phyloP scores from a whole-genome alignment of 2,329 filamentous ascomycete species.

The Cephalotrichum gorgonifer region DNA sequence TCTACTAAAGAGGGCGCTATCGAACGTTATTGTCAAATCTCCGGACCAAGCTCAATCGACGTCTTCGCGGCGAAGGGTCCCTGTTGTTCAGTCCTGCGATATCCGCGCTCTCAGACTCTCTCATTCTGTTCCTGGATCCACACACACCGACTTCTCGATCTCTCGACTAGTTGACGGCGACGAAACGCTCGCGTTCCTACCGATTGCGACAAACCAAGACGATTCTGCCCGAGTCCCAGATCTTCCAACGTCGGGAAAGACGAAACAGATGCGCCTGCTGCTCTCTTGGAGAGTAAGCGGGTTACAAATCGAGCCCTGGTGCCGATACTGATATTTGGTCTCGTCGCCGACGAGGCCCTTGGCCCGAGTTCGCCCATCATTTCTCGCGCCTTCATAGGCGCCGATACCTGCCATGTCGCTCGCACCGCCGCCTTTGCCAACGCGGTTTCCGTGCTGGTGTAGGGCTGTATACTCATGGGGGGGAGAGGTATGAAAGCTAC shows the following conservation, averaged over 20 bases:
- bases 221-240: too few relatives aligned
- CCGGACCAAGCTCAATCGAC: not conserved
- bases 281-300: too few relatives aligned
- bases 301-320: not conserved
- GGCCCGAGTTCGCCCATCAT: not conserved
- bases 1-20: not conserved
- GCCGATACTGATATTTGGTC: not conserved
- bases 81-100: not conserved
- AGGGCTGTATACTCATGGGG: constrained; percentile 89
- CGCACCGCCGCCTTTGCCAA: constrained; percentile 53
- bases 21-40: not conserved
- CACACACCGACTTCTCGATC: not conserved
- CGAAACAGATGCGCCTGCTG: too few relatives aligned
- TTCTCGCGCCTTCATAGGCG: constrained; percentile 1
- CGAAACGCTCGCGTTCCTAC: too few relatives aligned
- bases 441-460: constrained; percentile 82
- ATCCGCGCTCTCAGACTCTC: not conserved
- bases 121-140: too few relatives aligned
- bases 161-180: not conserved
- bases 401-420: constrained; percentile 27
- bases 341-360: not conserved
- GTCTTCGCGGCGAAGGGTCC: not conserved
- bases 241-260: too few relatives aligned
- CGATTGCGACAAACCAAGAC: too few relatives aligned
- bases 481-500: constrained; percentile 52